These are phyloP conservation scores for Wickerhamomyces hampshirensis DNA, from an alignment of 805 yeast genomes.

Conservation along the genomic window DNA sequence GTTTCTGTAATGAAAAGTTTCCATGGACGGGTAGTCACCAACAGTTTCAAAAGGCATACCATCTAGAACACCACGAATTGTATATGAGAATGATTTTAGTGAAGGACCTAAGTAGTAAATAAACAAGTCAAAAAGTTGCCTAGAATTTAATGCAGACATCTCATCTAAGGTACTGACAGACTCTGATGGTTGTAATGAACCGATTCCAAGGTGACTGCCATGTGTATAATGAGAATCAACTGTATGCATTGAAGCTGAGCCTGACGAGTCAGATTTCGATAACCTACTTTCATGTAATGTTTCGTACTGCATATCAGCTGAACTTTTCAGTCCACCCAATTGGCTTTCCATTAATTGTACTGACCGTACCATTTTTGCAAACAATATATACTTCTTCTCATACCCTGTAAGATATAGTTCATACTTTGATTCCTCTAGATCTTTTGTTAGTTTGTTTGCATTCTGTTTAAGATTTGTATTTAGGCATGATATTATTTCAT, in stretches of 20 bases:
- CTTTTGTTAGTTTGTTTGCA: slow-evolving; percentile 33
- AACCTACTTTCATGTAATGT: slow-evolving; percentile 34
- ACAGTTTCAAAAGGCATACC: slow-evolving; percentile 51
- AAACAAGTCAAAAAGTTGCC: slow-evolving; percentile 57
- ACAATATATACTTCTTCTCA: slow-evolving; percentile 46
- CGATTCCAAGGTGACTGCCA: background rate
- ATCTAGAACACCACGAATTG: slow-evolving; percentile 55
- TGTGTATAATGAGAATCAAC: slow-evolving; percentile 2
- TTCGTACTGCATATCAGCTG: slow-evolving; percentile 63
- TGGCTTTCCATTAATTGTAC: slow-evolving; percentile 49
- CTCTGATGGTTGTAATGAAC: slow-evolving; percentile 2
- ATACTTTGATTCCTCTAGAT: slow-evolving; percentile 54
- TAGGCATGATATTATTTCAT: slow-evolving; percentile 26
- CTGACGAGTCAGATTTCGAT: background rate
- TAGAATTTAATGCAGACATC: slow-evolving; percentile 21
- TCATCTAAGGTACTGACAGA: slow-evolving; percentile 12
- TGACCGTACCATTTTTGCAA: slow-evolving; percentile 44
- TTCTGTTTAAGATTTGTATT: slow-evolving; percentile 36
- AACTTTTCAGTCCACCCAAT: slow-evolving; percentile 61
- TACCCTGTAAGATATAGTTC: slow-evolving; percentile 54
- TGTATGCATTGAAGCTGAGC: slow-evolving; percentile 2
- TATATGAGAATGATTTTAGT: slow-evolving; percentile 57
- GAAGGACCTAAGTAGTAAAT: slow-evolving; percentile 70
- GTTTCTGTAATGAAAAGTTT: slow-evolving; percentile 38
- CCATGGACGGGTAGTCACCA: slow-evolving; percentile 30